Percentiles rank a stretch among this genome's conserved stretches.
phyloP scores from a whole-genome alignment of 2,329 filamentous ascomycete genomes.

The Fusarium goolgardi region DNA sequence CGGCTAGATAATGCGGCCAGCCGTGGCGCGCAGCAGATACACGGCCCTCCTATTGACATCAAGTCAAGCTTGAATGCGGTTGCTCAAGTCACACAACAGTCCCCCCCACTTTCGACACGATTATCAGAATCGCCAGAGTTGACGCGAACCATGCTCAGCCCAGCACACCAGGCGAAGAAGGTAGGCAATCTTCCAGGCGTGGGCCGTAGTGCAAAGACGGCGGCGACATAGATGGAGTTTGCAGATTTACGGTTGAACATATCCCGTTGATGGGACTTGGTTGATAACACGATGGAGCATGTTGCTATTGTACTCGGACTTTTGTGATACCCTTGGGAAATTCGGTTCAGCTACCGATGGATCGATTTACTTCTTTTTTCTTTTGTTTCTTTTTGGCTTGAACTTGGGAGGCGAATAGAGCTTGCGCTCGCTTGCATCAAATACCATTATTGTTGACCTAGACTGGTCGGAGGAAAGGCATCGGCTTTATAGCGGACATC shows the following conservation, averaged over 20 bases:
- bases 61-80: constrained; percentile 45
- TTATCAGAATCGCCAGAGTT: constrained; percentile 60
- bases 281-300: constrained; percentile 41
- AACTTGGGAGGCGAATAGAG: constrained; percentile 36
- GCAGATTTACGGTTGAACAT: constrained; percentile 25
- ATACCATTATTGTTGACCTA: constrained; percentile 26
- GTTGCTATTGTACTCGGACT: constrained; percentile 49
- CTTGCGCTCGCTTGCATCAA: constrained; percentile 24
- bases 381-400: constrained; percentile 30
- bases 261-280: constrained; percentile 30
- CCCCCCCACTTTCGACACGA: constrained; percentile 45
- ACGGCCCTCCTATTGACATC: constrained; percentile 32
- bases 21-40: constrained; percentile 41
- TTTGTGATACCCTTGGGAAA: constrained; percentile 55
- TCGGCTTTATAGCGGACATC: constrained; percentile 29
- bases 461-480: constrained; percentile 31
- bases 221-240: constrained; percentile 47
- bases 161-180: constrained; percentile 51
- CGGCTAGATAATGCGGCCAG: constrained; percentile 21
- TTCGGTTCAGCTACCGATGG: constrained; percentile 42
- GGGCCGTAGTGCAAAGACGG: constrained; percentile 52
- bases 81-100: constrained; percentile 41
- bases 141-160: constrained; percentile 53
- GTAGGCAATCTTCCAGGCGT: constrained; percentile 49
- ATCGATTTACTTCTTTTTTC: constrained; percentile 20